Evolutionary conservation across 768 basidiomycete species (phyloP).

Genomic region (Tricholoma matsutake): DNA sequence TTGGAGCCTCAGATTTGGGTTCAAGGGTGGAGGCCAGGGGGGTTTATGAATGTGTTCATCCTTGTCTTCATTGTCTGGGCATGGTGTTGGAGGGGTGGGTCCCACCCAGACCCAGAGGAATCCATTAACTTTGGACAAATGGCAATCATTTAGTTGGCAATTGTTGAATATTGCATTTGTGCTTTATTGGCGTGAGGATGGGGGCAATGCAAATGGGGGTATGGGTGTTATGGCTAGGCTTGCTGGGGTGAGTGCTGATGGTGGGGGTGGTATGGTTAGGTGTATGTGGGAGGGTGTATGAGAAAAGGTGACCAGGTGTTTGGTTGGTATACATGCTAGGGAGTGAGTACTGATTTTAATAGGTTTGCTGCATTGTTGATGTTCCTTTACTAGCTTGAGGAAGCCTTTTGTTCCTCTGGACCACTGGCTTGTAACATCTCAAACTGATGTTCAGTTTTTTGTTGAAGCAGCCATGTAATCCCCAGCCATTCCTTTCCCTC

Average conservation of each 20-base stretch:
- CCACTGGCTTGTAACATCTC: slow-evolving; percentile 74
- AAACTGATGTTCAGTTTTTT: slow-evolving; percentile 55
- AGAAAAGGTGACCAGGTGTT: slow-evolving; percentile 71
- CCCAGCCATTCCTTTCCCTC: too few relatives aligned
- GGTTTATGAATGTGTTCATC: not conserved
- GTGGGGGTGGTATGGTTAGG: slow-evolving; percentile 30
- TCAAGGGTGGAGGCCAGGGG: not conserved
- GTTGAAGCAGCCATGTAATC: slow-evolving; percentile 79
- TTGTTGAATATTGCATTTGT: slow-evolving; percentile 83
- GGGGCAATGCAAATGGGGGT: slow-evolving; percentile 18
- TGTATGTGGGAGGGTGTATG: slow-evolving; percentile 68
- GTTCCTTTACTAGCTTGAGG: slow-evolving; percentile 56
- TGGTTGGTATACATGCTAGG: slow-evolving; percentile 81
- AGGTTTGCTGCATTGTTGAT: not conserved
- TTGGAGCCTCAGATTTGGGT: slow-evolving; percentile 36
- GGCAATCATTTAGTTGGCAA: slow-evolving; percentile 69
- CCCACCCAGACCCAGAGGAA: slow-evolving; percentile 45
- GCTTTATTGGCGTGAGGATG: slow-evolving; percentile 50
- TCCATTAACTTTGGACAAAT: slow-evolving; percentile 79
- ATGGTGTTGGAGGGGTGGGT: not conserved
- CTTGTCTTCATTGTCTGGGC: not conserved
- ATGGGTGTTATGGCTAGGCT: not conserved
- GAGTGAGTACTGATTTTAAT: slow-evolving; percentile 56
- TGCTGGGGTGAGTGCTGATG: not conserved
- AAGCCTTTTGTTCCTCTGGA: slow-evolving; percentile 77